These are phyloP conservation scores for Novymonas esmeraldas DNA, from an alignment of 208 protist species.

Conservation along the genomic window DNA sequence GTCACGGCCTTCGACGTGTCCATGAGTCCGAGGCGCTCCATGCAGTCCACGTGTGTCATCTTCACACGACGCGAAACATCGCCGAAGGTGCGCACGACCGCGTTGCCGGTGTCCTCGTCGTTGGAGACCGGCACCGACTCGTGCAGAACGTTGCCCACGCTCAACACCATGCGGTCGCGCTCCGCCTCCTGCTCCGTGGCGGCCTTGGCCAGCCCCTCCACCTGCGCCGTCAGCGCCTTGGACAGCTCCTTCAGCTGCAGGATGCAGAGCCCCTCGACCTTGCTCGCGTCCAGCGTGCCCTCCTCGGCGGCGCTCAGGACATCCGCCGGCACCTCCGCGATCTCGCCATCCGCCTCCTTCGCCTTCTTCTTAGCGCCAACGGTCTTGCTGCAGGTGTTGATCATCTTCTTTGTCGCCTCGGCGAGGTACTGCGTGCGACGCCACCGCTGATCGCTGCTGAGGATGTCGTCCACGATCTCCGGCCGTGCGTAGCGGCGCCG, in stretches of 20 bases:
- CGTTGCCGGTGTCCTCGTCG: slow-evolving; percentile 96
- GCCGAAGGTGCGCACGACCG: slow-evolving; percentile 84
- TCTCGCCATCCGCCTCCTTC: slow-evolving; percentile 88
- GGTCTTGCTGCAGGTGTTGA: slow-evolving; percentile 90
- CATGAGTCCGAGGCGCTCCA: slow-evolving; percentile 93
- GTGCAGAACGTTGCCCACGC: slow-evolving; percentile 97
- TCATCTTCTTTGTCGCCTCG: slow-evolving; percentile 89
- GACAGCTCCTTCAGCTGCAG: slow-evolving; percentile 92
- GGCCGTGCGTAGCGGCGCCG: slow-evolving; percentile 91
- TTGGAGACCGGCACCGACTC: slow-evolving; percentile 93
- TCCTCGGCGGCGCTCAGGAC: slow-evolving; percentile 57
- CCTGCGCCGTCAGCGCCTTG: slow-evolving; percentile 68
- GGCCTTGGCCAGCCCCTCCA: slow-evolving; percentile 64
- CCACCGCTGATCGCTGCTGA: slow-evolving; percentile 94
- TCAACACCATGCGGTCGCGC: slow-evolving; percentile 81
- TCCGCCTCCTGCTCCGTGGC: slow-evolving; percentile 57
- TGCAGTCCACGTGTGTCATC: slow-evolving; percentile 93
- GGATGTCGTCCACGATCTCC: slow-evolving; percentile 92
- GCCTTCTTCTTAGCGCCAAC: slow-evolving; percentile 93
- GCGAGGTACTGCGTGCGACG: slow-evolving; percentile 79
- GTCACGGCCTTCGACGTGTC: slow-evolving; percentile 79
- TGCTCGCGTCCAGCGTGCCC: slow-evolving; percentile 55
- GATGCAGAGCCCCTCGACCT: slow-evolving; percentile 72
- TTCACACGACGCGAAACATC: slow-evolving; percentile 75
- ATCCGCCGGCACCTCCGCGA: slow-evolving; percentile 59